Base-by-base conservation (phyloP, 306 rosid species). In the Elaeagnus macrophylla region DNA sequence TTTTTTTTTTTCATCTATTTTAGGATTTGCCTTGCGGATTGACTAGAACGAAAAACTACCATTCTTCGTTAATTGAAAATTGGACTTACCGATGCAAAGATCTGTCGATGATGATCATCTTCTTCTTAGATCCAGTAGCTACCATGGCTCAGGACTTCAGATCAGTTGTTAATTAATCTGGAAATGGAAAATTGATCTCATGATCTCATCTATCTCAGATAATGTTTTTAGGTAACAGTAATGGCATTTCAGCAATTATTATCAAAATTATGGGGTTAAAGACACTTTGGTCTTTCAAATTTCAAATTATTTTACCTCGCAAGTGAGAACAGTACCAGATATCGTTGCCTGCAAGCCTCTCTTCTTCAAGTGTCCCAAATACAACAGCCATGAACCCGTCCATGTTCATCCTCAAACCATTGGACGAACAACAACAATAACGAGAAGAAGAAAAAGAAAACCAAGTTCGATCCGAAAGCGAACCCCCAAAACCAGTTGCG, bases 91-190 rank as follows among this genome's bases (percentile, higher is more conserved):
- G 49, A 90, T 81, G 36, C 97, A 95, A 36, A 95, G 97, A 55
- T 90, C 97, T 12, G 97, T 90, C 97, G 38, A 90, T 90, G 67
- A 90, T 86, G 65, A 86, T 78, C 81, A 83, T 86, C 86, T 86
- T 86, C 32, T 20, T 20, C 32, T 0, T 20, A 50, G 85, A 71
- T 50, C 66, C 72, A 5, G 71, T 39, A 7, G 7, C 49, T 40
- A 78, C 79, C 94, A 82, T 81, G 60, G 61, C 18, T 12, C 32
- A 20, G 3, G 32, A 20, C 32, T 20, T 20, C 32, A 20, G 32
- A 20, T 20, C 32, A 20, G 32, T 20, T 20, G 3, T 20, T 20
- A 20, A 20, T 20, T 20, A 20, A 20, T 20, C 32, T 1, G 32
- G 32, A 20, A 20, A n/a, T n/a, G n/a, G n/a, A n/a, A 20, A 20